Conservation (phyloP, 176 grass and related monocot genomes). For the Puya raimondii region DNA sequence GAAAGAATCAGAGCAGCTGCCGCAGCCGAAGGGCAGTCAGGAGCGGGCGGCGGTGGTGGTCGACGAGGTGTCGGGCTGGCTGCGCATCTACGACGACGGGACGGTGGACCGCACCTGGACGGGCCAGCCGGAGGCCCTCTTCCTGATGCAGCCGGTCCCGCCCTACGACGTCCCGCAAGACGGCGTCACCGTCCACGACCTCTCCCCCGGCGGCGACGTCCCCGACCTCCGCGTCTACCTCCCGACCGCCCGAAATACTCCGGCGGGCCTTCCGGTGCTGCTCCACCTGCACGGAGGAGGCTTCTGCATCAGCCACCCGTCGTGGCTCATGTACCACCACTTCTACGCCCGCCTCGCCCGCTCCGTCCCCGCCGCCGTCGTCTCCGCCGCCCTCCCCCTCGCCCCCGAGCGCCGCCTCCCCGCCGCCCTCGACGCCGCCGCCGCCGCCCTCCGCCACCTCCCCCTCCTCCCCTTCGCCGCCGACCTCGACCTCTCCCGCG, state of each 20-base stretch:
- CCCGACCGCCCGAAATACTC: constrained; percentile 6
- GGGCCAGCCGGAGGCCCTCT: constrained; percentile 52
- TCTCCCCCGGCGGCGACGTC: constrained; percentile 49
- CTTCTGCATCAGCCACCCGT: constrained; percentile 72
- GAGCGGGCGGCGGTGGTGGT: constrained; percentile 27
- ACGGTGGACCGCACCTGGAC: constrained; percentile 77
- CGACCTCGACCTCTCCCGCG: constrained; percentile 35
- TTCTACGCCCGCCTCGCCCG: constrained; percentile 62
- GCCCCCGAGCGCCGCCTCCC: constrained; percentile 65
- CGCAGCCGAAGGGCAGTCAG: not conserved
- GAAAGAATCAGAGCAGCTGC: not conserved
- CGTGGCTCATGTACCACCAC: constrained; percentile 74
- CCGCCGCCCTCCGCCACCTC: constrained; percentile 46
- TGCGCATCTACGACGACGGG: constrained; percentile 64
- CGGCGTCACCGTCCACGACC: constrained; percentile 70
- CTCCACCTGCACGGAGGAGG: constrained; percentile 79
- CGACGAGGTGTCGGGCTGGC: constrained; percentile 81
- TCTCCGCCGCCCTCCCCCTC: constrained; percentile 59
- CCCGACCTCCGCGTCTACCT: constrained; percentile 68
- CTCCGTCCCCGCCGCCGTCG: constrained; percentile 33
- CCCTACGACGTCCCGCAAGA: constrained; percentile 35
- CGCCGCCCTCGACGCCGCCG: constrained; percentile 30
- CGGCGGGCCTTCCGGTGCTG: constrained; percentile 36
- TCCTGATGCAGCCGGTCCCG: constrained; percentile 50
- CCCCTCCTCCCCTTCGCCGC: constrained; percentile 26